These are phyloP conservation scores for Penicillium coffeae DNA, from an alignment of 495 filamentous ascomycete genomes.

Conservation along the genomic window DNA sequence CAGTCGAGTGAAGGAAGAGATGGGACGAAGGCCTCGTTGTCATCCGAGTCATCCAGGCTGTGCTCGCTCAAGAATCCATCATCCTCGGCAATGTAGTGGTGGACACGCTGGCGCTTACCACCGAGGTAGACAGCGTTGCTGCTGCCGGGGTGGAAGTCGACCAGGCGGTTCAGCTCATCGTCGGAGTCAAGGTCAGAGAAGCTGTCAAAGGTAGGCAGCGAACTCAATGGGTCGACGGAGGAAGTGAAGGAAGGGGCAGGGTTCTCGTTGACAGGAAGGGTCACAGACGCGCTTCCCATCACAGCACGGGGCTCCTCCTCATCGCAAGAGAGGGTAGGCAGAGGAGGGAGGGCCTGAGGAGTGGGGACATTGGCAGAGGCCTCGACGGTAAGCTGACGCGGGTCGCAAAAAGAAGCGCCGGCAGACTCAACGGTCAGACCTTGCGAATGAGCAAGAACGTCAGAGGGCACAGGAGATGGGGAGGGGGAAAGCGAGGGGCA, in stretches of 20 bases:
- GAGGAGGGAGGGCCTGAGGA: slow-evolving; percentile 61
- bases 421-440: slow-evolving; percentile 32
- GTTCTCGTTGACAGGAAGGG: slow-evolving; percentile 51
- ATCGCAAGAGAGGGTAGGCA: slow-evolving; percentile 64
- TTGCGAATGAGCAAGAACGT: slow-evolving; percentile 63
- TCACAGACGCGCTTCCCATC: slow-evolving; percentile 60
- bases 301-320: slow-evolving; percentile 76
- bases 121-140: slow-evolving; percentile 61
- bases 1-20: slow-evolving; percentile 42
- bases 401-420: slow-evolving; percentile 77
- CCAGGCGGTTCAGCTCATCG: slow-evolving; percentile 78
- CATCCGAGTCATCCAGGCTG: slow-evolving; percentile 72
- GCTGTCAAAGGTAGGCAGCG: slow-evolving; percentile 75
- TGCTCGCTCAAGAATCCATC: slow-evolving; percentile 72
- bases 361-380: slow-evolving; percentile 48
- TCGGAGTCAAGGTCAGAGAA: slow-evolving; percentile 91
- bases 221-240: slow-evolving; percentile 51
- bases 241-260: slow-evolving; percentile 45
- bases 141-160: slow-evolving; percentile 58
- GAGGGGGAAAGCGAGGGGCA: slow-evolving; percentile 83
- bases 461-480: slow-evolving; percentile 64
- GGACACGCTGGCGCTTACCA: slow-evolving; percentile 74
- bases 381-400: slow-evolving; percentile 82
- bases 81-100: slow-evolving; percentile 64
- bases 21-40: slow-evolving; percentile 55